Conservation (phyloP, 495 filamentous ascomycete species). For the Neohortaea acidophila region DNA sequence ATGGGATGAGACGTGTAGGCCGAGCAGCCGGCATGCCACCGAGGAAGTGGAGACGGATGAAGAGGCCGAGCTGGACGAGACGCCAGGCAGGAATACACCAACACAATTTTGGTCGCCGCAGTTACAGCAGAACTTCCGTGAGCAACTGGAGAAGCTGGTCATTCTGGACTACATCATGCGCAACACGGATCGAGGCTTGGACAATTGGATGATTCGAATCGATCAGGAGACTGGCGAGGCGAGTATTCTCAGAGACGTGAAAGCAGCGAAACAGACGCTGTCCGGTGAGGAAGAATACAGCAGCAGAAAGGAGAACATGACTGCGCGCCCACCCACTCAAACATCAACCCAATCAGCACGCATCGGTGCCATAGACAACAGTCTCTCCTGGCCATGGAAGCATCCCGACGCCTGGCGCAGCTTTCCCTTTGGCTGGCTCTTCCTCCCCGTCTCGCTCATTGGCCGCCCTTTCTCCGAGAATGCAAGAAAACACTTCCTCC, state of each 20-base stretch:
- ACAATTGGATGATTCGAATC: constrained; percentile 99
- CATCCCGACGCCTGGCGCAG: constrained; percentile 91
- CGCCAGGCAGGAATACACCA: background rate
- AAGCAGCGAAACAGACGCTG: constrained; percentile 40
- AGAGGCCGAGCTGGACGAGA: constrained; percentile 1
- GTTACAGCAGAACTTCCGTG: constrained; percentile 80
- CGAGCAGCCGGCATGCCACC: constrained; percentile 50
- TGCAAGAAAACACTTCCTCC: constrained; percentile 85
- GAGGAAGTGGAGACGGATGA: constrained; percentile 39
- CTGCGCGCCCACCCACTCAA: constrained; percentile 42
- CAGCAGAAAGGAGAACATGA: constrained; percentile 68
- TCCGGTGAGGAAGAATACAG: constrained; percentile 36
- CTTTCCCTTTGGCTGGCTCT: constrained; percentile 97
- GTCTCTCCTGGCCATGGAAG: constrained; percentile 97
- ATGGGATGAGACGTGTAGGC: constrained; percentile 79
- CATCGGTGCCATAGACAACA: constrained; percentile 94
- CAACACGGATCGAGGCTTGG: constrained; percentile 89
- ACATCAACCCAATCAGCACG: constrained; percentile 37
- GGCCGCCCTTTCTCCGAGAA: constrained; percentile 89
- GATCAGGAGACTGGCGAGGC: constrained; percentile 70
- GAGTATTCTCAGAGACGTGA: constrained; percentile 70
- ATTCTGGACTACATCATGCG: constrained; percentile 99
- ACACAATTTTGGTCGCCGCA: constrained; percentile 74
- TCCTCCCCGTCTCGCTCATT: constrained; percentile 89
- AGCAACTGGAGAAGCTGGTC: constrained; percentile 92